Evolutionary conservation across 1,284 basidiomycete species (phyloP), one percentile per base, ranked within the genome.

Genomic region (Ustilago nuda): DNA sequence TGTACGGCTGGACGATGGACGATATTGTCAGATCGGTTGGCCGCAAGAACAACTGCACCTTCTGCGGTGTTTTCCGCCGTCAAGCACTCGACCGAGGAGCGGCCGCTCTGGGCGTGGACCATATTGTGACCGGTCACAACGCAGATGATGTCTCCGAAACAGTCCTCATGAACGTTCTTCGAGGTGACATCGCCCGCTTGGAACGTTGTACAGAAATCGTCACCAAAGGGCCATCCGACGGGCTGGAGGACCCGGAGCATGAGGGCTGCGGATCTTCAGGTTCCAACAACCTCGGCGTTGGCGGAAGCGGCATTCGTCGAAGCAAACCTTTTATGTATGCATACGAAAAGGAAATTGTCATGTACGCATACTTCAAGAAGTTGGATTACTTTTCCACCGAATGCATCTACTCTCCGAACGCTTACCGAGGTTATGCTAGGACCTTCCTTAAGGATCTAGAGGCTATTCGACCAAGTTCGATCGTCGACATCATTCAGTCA

Each of bases 1-100:
- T 99, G 6, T 99, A 99, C 79, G 96, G 96, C 13, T 99, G 97
- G 97, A 99, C 96, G 0, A 99, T 99, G 96, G 96, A 99, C 84
- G 90, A 91, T 19, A 94, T 99, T 62, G 97, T 99, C 39, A 90
- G 91, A 30, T 92, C 95, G 83, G 91, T 98, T 30, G 96, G 96
- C n/a, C 91, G 91, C 87, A 96, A 95, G 89, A 98, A 98, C 83
- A 99, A 99, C 83, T 99, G 96, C 87, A 99, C 96, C 0, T 99
- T 98, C 86, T 99, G 96, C 85, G 96, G 96, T 30, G 96, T 99
- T 3, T 99, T 99, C 84, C 89, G 96, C 56, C 89, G 96, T 43
- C 97, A 99, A 86, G 96, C 97, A 3, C 89, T 99, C 17, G 96
- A 99, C 87, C 89, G 96, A 66, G 96, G 96, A 0, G 97, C 96